Base-by-base conservation (phyloP, 2,329 filamentous ascomycete species). In the Furcasterigmium furcatum region DNA sequence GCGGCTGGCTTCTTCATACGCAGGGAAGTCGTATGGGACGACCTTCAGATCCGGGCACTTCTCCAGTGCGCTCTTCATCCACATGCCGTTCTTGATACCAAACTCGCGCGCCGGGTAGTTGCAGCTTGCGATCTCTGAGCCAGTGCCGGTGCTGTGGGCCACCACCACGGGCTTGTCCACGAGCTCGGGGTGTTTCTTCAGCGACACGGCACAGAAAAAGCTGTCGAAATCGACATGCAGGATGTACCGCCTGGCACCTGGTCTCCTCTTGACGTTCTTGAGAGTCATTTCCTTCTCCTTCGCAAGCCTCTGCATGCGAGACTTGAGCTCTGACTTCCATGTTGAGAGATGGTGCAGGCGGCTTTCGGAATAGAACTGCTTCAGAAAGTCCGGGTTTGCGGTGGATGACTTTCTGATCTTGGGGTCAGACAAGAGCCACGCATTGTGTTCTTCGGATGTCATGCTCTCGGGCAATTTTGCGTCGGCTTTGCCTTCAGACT, bases 221-320 rank as follows among this genome's bases (percentile, higher is more conserved):
- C 91, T 94, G 67, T 99, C 95, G 63, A 99, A 99, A 61, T 99
- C 94, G 24, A 99, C 90, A 58, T 99, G 94, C 59, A 99, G 80
- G 44, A 99, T 78, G 57, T 97, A 99, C 42, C 87, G 74, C 49
- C 91, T 77, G 4, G 83, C 68, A 0, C 85, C 87, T 12, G 78
- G 72, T 21, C 75, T 74, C 35, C 75, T 73, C 56, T 84, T 73
- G 54, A 70, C 6, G 52, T 62, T 55, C 61, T 76, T 66, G 3
- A 57, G 25, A 58, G 74, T 45, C 49, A 72, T 54, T 1, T 69
- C 67, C 58, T 85, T 89, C 54, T 95, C 87, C 1, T 80, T 79
- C 9, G 91, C 85, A 45, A 95, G 71, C 8, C 79, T 82, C 65
- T 96, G 92, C 60, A 99, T 84, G 56, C 87, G 84, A 1, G 90